Percentiles rank a stretch among this genome's conserved stretches.
Evolutionary conservation across 345 rosid genomes (phyloP).

Genomic region (Eucalyptus sideroxylon): DNA sequence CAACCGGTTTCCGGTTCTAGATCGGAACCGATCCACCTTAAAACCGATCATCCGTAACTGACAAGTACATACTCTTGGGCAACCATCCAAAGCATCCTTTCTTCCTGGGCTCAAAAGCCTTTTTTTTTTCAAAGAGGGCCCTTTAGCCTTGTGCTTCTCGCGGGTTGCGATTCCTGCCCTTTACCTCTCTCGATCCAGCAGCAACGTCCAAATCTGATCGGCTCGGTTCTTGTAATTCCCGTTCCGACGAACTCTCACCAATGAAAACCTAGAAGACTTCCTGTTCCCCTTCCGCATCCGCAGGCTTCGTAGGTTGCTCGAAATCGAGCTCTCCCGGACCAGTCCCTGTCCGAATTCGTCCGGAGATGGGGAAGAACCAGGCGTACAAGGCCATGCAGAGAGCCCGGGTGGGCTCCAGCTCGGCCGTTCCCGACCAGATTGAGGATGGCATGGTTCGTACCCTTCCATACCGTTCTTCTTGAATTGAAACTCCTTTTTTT

Average conservation of each 20-base stretch:
- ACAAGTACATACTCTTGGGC: neutral
- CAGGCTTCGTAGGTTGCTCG: neutral
- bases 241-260: neutral
- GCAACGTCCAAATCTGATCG: neutral
- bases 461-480: conserved; percentile 40
- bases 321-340: neutral
- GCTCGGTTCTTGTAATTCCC: neutral
- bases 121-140: neutral
- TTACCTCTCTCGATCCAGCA: neutral
- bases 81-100: no score
- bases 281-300: neutral
- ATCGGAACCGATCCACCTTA: fast-evolving
- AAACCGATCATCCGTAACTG: neutral
- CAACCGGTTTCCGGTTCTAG: neutral
- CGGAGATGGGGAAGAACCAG: conserved; percentile 90
- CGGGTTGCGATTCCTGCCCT: neutral
- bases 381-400: conserved; percentile 99
- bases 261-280: neutral
- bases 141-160: neutral
- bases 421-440: conserved; percentile 79
- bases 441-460: conserved; percentile 99
- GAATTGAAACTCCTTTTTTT: neutral
- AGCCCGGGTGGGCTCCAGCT: conserved; percentile 75
- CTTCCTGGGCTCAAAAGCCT: neutral
- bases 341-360: neutral